Percentiles rank a stretch among this genome's conserved stretches.
These are phyloP conservation scores for Suhomyces vadensis DNA, from an alignment of 805 yeast species.

Conservation along the genomic window DNA sequence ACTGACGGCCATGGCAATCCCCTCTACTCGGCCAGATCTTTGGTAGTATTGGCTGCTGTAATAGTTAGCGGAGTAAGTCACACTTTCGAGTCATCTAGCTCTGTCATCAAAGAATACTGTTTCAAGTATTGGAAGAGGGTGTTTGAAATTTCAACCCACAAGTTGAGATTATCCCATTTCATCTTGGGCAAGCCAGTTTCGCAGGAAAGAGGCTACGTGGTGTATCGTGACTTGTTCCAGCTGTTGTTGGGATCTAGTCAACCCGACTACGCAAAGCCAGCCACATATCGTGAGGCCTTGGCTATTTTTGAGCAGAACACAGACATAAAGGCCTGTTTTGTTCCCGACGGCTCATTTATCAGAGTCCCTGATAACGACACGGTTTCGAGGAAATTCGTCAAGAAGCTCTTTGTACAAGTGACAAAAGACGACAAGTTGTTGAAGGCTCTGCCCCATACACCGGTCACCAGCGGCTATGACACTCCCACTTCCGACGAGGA, in stretches of 20 bases:
- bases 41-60: background rate
- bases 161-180: conserved; percentile 78
- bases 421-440: conserved; percentile 72
- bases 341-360: conserved; percentile 78
- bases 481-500: conserved; percentile 46
- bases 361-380: conserved; percentile 88
- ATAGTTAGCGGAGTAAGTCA: background rate
- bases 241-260: conserved; percentile 38
- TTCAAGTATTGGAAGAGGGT: conserved; percentile 61
- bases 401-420: conserved; percentile 75
- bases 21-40: background rate
- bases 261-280: conserved; percentile 64
- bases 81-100: background rate
- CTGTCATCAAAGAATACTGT: conserved; percentile 27
- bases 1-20: background rate
- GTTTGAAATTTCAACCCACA: conserved; percentile 54
- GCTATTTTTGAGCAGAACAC: conserved; percentile 45
- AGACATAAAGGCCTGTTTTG: conserved; percentile 54
- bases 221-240: conserved; percentile 53
- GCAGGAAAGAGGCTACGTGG: conserved; percentile 68
- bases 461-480: conserved; percentile 17
- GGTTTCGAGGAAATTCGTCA: conserved; percentile 62
- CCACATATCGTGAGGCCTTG: conserved; percentile 46
- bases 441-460: conserved; percentile 11
- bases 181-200: conserved; percentile 62